Percentiles rank a stretch among this genome's conserved stretches.
Evolutionary conservation across 1,284 basidiomycete species (phyloP).

Genomic region (Apiotrichum gracile): DNA sequence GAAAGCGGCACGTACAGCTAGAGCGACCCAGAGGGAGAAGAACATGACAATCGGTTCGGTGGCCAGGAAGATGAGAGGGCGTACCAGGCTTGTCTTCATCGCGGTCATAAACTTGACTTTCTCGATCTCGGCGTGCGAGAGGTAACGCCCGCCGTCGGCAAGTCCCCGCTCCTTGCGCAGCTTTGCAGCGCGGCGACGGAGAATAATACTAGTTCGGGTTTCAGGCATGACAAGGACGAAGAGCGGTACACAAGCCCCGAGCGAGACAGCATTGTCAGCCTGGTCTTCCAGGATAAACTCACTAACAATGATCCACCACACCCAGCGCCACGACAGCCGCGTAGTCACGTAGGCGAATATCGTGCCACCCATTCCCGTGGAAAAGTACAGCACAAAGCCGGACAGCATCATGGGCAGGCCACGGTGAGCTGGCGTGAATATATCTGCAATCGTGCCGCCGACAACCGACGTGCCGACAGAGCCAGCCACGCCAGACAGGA

Average conservation of each 20-base stretch:
- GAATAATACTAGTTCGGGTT: slow-evolving; percentile 41
- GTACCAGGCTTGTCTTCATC: slow-evolving; percentile 28
- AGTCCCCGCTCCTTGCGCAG: slow-evolving; percentile 37
- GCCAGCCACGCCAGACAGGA: slow-evolving; percentile 61
- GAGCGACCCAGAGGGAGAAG: slow-evolving; percentile 69
- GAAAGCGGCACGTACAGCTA: too few species aligned
- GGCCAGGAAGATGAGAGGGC: slow-evolving; percentile 53
- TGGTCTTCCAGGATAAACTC: too few species aligned
- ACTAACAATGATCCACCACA: slow-evolving; percentile 70
- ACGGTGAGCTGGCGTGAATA: slow-evolving; percentile 46
- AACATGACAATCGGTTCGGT: slow-evolving; percentile 71
- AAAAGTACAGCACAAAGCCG: slow-evolving; percentile 55
- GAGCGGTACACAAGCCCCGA: slow-evolving; percentile 32
- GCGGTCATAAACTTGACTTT: slow-evolving; percentile 32
- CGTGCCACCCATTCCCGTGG: slow-evolving; percentile 61
- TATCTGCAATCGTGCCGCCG: slow-evolving; percentile 68
- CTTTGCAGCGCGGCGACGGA: slow-evolving; percentile 32
- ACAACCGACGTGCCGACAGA: slow-evolving; percentile 64
- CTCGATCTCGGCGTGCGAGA: slow-evolving; percentile 42
- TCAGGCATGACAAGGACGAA: slow-evolving; percentile 39
- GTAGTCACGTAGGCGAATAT: slow-evolving; percentile 65
- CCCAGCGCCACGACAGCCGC: slow-evolving; percentile 67
- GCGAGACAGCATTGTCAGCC: slow-evolving; percentile 13
- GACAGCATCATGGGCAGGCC: slow-evolving; percentile 66
- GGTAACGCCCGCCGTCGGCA: slow-evolving; percentile 38